These are phyloP conservation scores for Fistulina hepatica DNA, from an alignment of 1,284 basidiomycete species.

Conservation along the genomic window DNA sequence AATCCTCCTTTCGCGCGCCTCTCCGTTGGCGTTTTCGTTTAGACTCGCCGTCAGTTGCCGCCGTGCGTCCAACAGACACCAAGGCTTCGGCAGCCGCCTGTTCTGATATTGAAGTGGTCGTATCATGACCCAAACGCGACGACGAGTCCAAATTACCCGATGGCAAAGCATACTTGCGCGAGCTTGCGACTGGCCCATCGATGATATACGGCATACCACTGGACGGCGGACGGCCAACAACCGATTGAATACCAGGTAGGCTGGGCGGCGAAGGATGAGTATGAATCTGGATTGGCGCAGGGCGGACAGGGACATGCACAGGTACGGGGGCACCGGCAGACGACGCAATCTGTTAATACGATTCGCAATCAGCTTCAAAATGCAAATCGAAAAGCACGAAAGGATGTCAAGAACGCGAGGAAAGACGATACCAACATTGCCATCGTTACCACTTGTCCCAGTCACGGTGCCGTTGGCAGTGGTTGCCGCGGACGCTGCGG, in stretches of 20 bases:
- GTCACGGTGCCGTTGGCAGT: too few relatives aligned
- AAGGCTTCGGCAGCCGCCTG: slow-evolving; percentile 77
- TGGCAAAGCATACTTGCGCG: too few relatives aligned
- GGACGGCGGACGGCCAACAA: too few relatives aligned
- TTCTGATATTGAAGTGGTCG: too few relatives aligned
- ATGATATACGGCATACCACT: too few relatives aligned
- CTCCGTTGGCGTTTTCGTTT: too few relatives aligned
- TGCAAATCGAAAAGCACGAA: not conserved
- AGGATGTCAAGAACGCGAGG: not conserved
- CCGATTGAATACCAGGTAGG: too few relatives aligned
- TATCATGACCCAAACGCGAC: too few relatives aligned
- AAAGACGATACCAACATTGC: slow-evolving; percentile 13
- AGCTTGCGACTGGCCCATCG: too few relatives aligned
- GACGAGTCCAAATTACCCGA: too few relatives aligned
- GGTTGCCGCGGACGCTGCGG: slow-evolving; percentile 43
- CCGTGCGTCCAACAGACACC: slow-evolving; percentile 61
- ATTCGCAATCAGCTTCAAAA: not conserved
- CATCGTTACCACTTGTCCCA: slow-evolving; percentile 26
- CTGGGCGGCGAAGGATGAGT: too few relatives aligned
- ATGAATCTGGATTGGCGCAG: slow-evolving; percentile 3
- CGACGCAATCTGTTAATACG: slow-evolving; percentile 2
- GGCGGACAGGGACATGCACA: not conserved
- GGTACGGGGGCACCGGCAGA: not conserved
- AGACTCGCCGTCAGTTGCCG: slow-evolving; percentile 46
- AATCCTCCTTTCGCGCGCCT: too few relatives aligned